phyloP scores from a whole-genome alignment of 1,284 basidiomycete genomes.

The Athelia sp. region DNA sequence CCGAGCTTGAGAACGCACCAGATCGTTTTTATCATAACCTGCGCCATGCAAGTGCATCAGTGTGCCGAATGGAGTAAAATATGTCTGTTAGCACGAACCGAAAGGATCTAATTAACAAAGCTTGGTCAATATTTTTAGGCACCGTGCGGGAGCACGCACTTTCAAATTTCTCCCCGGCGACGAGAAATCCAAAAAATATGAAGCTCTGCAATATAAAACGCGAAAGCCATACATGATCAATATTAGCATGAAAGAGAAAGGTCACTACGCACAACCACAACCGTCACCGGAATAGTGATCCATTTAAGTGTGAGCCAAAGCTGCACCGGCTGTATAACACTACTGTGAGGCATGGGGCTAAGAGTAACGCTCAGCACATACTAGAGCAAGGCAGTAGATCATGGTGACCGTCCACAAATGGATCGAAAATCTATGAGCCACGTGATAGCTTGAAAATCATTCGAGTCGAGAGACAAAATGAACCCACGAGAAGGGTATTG shows the following conservation, averaged over 20 bases:
- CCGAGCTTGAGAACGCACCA: constrained; percentile 33
- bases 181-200: constrained; percentile 67
- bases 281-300: constrained; percentile 62
- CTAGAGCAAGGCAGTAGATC: constrained; percentile 53
- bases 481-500: constrained; percentile 72
- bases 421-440: constrained; percentile 44
- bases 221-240: no score
- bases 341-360: neutral
- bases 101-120: constrained; percentile 4
- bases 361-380: constrained; percentile 24
- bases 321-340: neutral
- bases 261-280: constrained; percentile 31
- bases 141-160: constrained; percentile 36
- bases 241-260: no score
- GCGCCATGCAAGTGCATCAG: constrained; percentile 41
- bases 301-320: constrained; percentile 38
- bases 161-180: constrained; percentile 68
- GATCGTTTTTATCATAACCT: constrained; percentile 65
- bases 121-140: neutral
- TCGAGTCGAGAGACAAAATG: neutral
- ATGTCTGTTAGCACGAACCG: constrained; percentile 2
- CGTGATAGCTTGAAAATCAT: constrained; percentile 13
- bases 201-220: constrained; percentile 42
- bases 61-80: constrained; percentile 7
- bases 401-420: constrained; percentile 62